phyloP scores from a whole-genome alignment of 225 moss, liverwort and hornwort genomes.

The Marchantia paleacea region DNA sequence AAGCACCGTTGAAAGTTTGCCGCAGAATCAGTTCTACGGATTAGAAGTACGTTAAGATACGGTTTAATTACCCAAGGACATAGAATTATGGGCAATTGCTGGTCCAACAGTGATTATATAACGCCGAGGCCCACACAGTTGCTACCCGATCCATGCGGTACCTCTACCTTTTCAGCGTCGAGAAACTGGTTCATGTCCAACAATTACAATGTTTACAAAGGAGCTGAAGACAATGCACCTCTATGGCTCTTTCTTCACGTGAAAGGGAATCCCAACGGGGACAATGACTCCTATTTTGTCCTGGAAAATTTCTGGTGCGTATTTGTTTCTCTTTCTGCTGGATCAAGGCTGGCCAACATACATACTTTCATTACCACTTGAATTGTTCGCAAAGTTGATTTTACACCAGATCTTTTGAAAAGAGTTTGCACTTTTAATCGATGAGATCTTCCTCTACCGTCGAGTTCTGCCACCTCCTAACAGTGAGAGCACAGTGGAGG shows the following conservation, averaged over 20 bases:
- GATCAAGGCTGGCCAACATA: too few species aligned
- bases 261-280: conserved; percentile 40
- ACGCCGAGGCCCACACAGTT: conserved; percentile 37
- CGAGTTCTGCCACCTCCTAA: neutral
- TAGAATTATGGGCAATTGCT: conserved; percentile 44
- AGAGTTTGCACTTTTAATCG: neutral
- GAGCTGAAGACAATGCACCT: conserved; percentile 38
- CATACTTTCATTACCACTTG: too few species aligned
- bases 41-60: neutral
- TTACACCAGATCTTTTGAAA: neutral
- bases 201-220: conserved; percentile 48
- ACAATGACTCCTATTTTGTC: conserved; percentile 49
- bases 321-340: neutral
- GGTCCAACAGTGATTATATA: conserved; percentile 42
- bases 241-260: conserved; percentile 52
- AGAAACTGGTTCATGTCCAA: conserved; percentile 47
- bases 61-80: neutral
- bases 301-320: conserved; percentile 51
- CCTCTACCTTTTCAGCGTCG: conserved; percentile 41
- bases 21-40: neutral
- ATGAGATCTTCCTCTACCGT: neutral
- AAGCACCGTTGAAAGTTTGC: neutral
- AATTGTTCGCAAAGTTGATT: neutral
- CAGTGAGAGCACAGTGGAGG: neutral
- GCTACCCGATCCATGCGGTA: conserved; percentile 43